Evolutionary conservation across 192 early-diverging fungal genomes (phyloP).

Genomic region (Coemansia sp.): DNA sequence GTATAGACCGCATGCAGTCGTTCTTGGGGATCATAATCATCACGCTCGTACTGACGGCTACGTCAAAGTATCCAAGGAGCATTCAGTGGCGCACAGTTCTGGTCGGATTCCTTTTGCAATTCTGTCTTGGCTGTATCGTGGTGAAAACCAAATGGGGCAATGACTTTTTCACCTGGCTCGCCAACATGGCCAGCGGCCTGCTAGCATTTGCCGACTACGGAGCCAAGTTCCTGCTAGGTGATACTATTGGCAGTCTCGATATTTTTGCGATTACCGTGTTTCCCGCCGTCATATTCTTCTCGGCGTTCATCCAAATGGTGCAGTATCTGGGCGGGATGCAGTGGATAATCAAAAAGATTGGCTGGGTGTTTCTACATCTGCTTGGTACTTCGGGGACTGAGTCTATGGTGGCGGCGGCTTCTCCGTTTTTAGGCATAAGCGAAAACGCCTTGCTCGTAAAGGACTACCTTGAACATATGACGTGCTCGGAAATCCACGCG

Average conservation of each 20-base stretch:
- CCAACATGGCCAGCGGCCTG: slow-evolving; percentile 57
- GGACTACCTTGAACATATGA: slow-evolving; percentile 81
- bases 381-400: slow-evolving; percentile 81
- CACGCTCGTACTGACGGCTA: slow-evolving; percentile 39
- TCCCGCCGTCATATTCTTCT: slow-evolving; percentile 87
- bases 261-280: slow-evolving; percentile 72
- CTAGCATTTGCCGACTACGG: slow-evolving; percentile 69
- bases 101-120: slow-evolving; percentile 70
- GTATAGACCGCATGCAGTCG: slow-evolving; percentile 72
- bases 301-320: slow-evolving; percentile 76
- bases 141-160: slow-evolving; percentile 68
- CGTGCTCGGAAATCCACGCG: slow-evolving; percentile 80
- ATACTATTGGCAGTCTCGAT: slow-evolving; percentile 31
- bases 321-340: slow-evolving; percentile 84
- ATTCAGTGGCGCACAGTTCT: slow-evolving; percentile 77
- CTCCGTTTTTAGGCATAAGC: slow-evolving; percentile 81
- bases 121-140: slow-evolving; percentile 76
- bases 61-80: slow-evolving; percentile 61
- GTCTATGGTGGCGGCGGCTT: slow-evolving; percentile 77
- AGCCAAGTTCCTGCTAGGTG: slow-evolving; percentile 68
- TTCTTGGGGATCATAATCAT: slow-evolving; percentile 68
- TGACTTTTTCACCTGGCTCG: slow-evolving; percentile 71
- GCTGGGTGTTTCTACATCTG: slow-evolving; percentile 60
- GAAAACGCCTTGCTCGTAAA: slow-evolving; percentile 81
- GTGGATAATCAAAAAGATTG: slow-evolving; percentile 69